phyloP scores from a whole-genome alignment of 305 asterid genomes.

The Fraxinus ornus region DNA sequence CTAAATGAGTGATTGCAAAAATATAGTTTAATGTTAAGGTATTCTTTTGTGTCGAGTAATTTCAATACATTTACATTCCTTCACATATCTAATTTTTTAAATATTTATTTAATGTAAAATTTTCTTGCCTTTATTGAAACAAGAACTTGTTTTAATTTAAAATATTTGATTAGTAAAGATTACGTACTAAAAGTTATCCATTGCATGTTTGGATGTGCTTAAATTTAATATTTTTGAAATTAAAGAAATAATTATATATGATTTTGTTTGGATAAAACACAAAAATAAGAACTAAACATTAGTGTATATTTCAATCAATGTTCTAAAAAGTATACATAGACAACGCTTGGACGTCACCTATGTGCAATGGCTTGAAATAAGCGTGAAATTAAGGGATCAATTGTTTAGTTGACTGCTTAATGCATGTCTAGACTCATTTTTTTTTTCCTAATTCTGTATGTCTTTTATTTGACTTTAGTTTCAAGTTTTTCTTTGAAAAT shows the following conservation, averaged over 20 bases:
- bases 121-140: not conserved
- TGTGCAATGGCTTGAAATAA: too few species aligned
- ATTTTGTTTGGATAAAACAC: not conserved
- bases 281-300: not conserved
- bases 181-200: not conserved
- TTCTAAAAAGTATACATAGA: too few species aligned
- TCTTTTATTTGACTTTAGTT: too few species aligned
- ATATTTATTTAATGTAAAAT: not conserved
- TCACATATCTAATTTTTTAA: not conserved
- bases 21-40: not conserved
- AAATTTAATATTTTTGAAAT: not conserved
- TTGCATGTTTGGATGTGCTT: not conserved
- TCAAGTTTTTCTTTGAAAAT: too few species aligned
- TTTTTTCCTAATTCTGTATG: too few species aligned
- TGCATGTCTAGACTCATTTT: too few species aligned
- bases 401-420: not conserved
- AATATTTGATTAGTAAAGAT: not conserved
- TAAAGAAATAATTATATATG: not conserved
- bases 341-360: too few species aligned
- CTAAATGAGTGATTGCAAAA: not conserved
- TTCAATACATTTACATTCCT: not conserved
- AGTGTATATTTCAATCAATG: not conserved
- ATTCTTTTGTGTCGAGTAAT: not conserved
- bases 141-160: not conserved
- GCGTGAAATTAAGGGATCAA: not conserved